Base-by-base conservation (phyloP, 2,329 filamentous ascomycete species). In the Basipetospora chlamydospora region DNA sequence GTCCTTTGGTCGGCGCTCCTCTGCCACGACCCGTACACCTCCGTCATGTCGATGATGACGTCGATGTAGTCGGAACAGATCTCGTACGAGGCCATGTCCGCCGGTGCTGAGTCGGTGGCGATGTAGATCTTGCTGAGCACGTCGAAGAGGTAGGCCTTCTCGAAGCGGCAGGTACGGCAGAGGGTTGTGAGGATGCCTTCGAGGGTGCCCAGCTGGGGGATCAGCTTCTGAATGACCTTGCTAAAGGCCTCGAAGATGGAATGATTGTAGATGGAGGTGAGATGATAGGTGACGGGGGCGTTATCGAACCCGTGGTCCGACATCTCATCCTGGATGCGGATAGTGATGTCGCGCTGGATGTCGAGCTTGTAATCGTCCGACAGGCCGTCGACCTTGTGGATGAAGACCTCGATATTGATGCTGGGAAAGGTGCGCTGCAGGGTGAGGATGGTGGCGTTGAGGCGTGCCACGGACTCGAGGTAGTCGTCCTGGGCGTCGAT, bases 21-120 rank as follows among this genome's bases (percentile, higher is more conserved):
- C 34, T 65, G 60, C 70, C 77, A 96, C 31, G 66, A 70, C 38
- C 87, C 88, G 52, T 95, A 98, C 26, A 98, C 80, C 53, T 96
- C 88, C 20, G 85, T 90, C 37, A 96, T 81, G 54, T 98, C 90
- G 40, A 96, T 88, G 43, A 98, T 93, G 42, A 96, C 86, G 55
- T 98, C 90, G 47, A 98, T 95, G 54, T 94, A 96, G 54, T 98
- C 90, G 34, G 85, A 93, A 61, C 90, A 98, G 51, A 96, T 93
- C 61, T 96, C 90, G 56, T 98, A 98, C 54, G 83, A 88, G 28
- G 83, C 81, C 69, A 95, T 90, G 51, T 96, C 88, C 22, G 88
- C 84, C 0, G 88, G 88, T 26, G 83, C 80, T 21, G 80, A 90
- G 55, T 98, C 90, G 5, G 88, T 95, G 1, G 90, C 90, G 47